Base-by-base conservation (phyloP, 805 yeast genomes). In the Priceomyces haplophilus region DNA sequence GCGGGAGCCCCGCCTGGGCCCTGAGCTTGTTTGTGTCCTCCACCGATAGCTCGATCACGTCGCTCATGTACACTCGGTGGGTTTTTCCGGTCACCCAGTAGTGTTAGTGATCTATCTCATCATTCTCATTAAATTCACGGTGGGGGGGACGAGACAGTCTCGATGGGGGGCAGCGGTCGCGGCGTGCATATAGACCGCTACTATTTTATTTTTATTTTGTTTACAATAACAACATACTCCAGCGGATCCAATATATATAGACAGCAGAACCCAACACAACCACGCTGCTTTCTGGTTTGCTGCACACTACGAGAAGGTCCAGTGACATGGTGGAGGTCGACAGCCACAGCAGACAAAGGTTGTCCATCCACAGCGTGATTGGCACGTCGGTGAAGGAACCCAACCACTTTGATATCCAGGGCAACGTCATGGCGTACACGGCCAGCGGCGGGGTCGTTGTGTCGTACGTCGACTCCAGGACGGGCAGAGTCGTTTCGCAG, bases 391-490 rank as follows among this genome's bases (percentile, higher is more conserved):
- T 80, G 1, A 66, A 55, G 35, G 51, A 61, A 2, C 55, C 68
- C 7, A 61, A 70, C 20, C 74, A 73, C 31, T 62, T 77, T 42
- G 58, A 65, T 10, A 62, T 71, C 2, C 65, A 65, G 17, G 68
- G 58, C 12, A 61, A 72, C 44, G 41, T 65, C 3, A 54, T 79
- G 17, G 83, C 80, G 0, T 79, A 79, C 51, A 68, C 73, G 3
- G 82, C 82, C 10, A 75, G 82, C 45, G 82, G 82, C 17, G 83
- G 83, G 3, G 82, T 79, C 3, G 80, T 79, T 10, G 80, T 78
- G 1, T 61, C 75, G 35, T 53, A 61, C 15, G 43, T 73, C 1
- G 53, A 51, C 20, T 12, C n/a, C 6, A 50, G 58, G 12, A 13
- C 47, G 3, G 43, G 49, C 34, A 39, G 35, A 34, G 48, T 61